These are phyloP conservation scores for Pseudohalonectria lignicola DNA, from an alignment of 2,329 filamentous ascomycete genomes.

Conservation along the genomic window DNA sequence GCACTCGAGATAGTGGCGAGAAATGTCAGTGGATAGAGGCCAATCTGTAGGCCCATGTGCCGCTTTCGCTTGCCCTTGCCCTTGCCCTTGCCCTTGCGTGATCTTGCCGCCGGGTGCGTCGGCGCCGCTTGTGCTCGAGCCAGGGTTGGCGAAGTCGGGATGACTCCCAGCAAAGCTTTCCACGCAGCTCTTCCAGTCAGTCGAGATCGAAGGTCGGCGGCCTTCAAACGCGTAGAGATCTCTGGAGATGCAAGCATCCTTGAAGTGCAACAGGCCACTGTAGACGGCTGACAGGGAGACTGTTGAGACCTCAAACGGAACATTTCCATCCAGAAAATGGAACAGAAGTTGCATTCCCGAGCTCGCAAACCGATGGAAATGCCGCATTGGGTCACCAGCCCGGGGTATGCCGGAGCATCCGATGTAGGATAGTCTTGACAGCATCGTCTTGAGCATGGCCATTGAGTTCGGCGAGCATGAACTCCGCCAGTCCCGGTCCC, in stretches of 20 bases:
- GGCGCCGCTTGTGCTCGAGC: neutral
- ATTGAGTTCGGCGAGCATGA: constrained; percentile 10
- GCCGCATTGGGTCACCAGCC: constrained; percentile 9
- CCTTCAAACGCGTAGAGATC: neutral
- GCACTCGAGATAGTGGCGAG: constrained; percentile 23
- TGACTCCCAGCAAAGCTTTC: neutral
- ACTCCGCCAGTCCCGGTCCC: constrained; percentile 12
- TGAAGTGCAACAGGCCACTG: constrained; percentile 16
- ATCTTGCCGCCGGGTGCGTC: too few relatives aligned
- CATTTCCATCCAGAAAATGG: constrained; percentile 20
- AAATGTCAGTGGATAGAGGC: constrained; percentile 5
- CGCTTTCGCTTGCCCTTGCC: neutral
- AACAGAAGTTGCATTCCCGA: constrained; percentile 6
- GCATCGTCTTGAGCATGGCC: constrained; percentile 20
- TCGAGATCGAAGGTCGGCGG: too few relatives aligned
- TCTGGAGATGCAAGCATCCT: constrained; percentile 23
- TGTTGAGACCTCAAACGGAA: constrained; percentile 22
- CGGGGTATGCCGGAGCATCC: constrained; percentile 33
- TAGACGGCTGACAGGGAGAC: constrained; percentile 24
- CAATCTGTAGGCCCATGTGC: neutral
- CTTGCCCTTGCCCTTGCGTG: too few relatives aligned
- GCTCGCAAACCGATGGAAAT: constrained; percentile 10
- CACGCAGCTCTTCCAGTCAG: neutral
- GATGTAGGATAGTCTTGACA: constrained; percentile 34
- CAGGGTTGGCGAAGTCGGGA: neutral